Evolutionary conservation across 345 rosid genomes (phyloP), one percentile per base, ranked within the genome.

Genomic region (Corchorus olitorius): DNA sequence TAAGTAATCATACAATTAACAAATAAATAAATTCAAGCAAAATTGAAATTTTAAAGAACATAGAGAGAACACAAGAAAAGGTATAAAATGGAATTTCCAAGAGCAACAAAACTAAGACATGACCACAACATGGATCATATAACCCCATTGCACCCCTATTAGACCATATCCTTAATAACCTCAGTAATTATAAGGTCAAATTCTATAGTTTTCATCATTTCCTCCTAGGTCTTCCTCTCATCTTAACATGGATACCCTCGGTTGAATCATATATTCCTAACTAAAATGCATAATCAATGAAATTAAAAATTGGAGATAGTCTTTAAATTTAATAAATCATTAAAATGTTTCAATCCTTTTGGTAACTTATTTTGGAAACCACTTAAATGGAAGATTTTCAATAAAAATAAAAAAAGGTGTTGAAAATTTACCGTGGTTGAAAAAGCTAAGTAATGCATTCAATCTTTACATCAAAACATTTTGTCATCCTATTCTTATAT

Each of bases 1-100:
- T 74, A 6, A 61, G 64, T 39, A 46, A 70, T 68, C 49, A 65
- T 43, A 43, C 75, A 71, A 82, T 72, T 77, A 73, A 53, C 77
- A 79, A 71, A 33, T 17, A 27, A 5, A 1, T 45, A 45, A 33
- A 2, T 17, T 6, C 65, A 61, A 12, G 35, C 16, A 6, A 61
- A 61, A 70, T 60, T 9, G 19, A 68, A 22, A 8, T 52, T 70
- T 52, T 34, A 45, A 7, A 45, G 48, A 3, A 45, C 9, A 45
- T 53, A 46, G 71, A 13, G 41, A 60, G 37, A 8, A 54, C 19
- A 65, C 6, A 65, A 19, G 52, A 43, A 17, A 19, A 34, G 14
- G 14, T 50, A 50, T 50, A 50, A 50, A 67, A 67, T 20, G 56
- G 19, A 66, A 67, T 46, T 67, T 27, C 50, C 49, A 65, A n/a